Base-by-base conservation (phyloP, 23 red algal genomes). In the Cyanidium caldarium region DNA sequence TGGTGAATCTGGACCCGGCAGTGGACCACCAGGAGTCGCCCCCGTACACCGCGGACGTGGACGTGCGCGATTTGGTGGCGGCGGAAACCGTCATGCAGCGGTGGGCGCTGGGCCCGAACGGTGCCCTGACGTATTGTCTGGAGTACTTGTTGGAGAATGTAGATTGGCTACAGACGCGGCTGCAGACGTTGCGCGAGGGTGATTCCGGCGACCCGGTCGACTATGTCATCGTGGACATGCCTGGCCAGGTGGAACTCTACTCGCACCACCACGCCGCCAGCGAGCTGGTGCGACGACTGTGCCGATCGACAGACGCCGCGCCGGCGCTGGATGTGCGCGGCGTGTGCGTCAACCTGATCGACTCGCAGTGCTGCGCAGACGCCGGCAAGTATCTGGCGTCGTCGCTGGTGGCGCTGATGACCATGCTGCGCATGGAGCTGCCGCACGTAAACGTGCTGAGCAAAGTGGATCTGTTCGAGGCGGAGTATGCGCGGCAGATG, bases 1-100 rank as follows among this genome's bases (percentile, higher is more conserved):
- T 96, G 36, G 77, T 87, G n/a, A 96, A 96, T 46, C 81, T 87
- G 72, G 91, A 96, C 41, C 91, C 91, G 12, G 91, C 83, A 0
- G 74, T 77, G 23, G 72, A 72, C 26, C 19, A n/a, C 28, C 34
- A 34, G 16, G 70, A 75, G 2, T 44, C 39, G 20, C 12, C 81
- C 14, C 83, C 91, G 26, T 96, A 96, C 44, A 37, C 66, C 34
- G 38, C 85, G 21, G 83, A 73, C 35, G 73, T 79, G 23, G 79
- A 87, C 66, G 79, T 96, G 19, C 40, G 75, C 33, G 91, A 88
- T 15, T 70, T 96, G 0, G 84, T 96, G 14, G 70, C 31, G 26
- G 25, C 58, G 31, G 30, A 82, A 31, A 42, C 45, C 12, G 74
- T 86, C 16, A 77, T 80, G 28, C n/a, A 38, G 1, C 75, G 75